These are phyloP conservation scores for Drechslera avenae DNA, from an alignment of 2,329 filamentous ascomycete genomes.

Conservation along the genomic window DNA sequence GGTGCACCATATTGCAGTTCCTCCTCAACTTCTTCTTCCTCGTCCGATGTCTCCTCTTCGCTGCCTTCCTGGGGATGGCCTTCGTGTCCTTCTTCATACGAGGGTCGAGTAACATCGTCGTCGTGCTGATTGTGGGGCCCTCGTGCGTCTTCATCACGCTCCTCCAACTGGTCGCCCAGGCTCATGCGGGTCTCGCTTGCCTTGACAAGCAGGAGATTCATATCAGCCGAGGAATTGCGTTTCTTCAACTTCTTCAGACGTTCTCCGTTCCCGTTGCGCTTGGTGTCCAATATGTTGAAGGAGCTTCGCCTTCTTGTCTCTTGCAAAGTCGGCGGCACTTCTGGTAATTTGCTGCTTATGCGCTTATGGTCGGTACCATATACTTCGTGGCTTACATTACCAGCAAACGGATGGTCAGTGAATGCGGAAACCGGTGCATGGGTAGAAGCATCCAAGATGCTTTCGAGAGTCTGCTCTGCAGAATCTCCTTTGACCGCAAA, in stretches of 20 bases:
- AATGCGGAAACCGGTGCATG: slow-evolving; percentile 88
- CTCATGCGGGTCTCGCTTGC: slow-evolving; percentile 46
- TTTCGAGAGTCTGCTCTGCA: slow-evolving; percentile 86
- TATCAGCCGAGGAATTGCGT: slow-evolving; percentile 47
- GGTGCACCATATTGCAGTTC: slow-evolving; percentile 70
- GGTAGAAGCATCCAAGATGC: slow-evolving; percentile 87
- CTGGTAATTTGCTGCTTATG: slow-evolving; percentile 50
- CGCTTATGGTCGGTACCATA: slow-evolving; percentile 61
- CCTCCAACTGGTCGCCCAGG: slow-evolving; percentile 40
- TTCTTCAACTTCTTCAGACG: slow-evolving; percentile 50
- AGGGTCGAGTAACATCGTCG: slow-evolving; percentile 18
- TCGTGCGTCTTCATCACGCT: slow-evolving; percentile 38
- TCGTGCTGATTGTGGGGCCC: slow-evolving; percentile 32
- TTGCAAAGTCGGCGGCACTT: slow-evolving; percentile 25
- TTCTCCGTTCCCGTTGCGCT: slow-evolving; percentile 46
- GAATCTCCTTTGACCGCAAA: slow-evolving; percentile 72
- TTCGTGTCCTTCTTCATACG: slow-evolving; percentile 20
- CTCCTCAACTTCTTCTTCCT: slow-evolving; percentile 49
- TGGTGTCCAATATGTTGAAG: slow-evolving; percentile 45
- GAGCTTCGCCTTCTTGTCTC: slow-evolving; percentile 46
- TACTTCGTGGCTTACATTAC: slow-evolving; percentile 73
- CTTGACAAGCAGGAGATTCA: slow-evolving; percentile 42
- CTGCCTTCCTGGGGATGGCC: slow-evolving; percentile 45
- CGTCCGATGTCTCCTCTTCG: slow-evolving; percentile 51
- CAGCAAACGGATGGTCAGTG: slow-evolving; percentile 84